Conservation (phyloP, 805 yeast species). For the Danielozyma ontarioensis region DNA sequence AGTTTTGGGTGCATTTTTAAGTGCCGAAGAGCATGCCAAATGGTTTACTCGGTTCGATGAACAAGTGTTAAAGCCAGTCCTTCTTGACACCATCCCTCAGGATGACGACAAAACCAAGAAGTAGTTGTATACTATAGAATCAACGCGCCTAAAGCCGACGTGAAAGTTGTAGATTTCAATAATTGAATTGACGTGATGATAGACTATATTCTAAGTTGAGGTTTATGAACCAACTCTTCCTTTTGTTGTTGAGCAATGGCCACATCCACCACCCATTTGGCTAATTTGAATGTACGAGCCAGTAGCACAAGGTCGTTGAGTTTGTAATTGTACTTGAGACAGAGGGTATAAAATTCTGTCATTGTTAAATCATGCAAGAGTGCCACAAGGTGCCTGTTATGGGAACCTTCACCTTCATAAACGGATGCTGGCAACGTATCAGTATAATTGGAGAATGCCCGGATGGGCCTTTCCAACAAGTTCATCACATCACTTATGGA, state of each 20-base stretch:
- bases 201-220: slow-evolving; percentile 1
- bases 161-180: neutral
- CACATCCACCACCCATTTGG: slow-evolving; percentile 67
- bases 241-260: slow-evolving; percentile 48
- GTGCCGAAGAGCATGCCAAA: slow-evolving; percentile 68
- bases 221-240: slow-evolving; percentile 1
- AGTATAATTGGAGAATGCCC: slow-evolving; percentile 33
- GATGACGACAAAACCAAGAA: slow-evolving; percentile 5
- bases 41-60: slow-evolving; percentile 96
- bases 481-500: slow-evolving; percentile 55
- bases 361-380: slow-evolving; percentile 60
- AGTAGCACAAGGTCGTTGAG: slow-evolving; percentile 61
- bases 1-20: slow-evolving; percentile 36
- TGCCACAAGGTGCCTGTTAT: slow-evolving; percentile 40
- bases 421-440: slow-evolving; percentile 41
- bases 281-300: slow-evolving; percentile 60
- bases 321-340: slow-evolving; percentile 56
- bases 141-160: neutral
- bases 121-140: neutral
- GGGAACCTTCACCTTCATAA: slow-evolving; percentile 18
- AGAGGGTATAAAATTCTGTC: slow-evolving; percentile 59
- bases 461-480: slow-evolving; percentile 54
- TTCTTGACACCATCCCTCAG: slow-evolving; percentile 56
- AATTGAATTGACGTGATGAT: neutral
- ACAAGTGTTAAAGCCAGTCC: slow-evolving; percentile 86